Base-by-base conservation (phyloP, 1,139 yeast genomes). In the Pichia sp. region DNA sequence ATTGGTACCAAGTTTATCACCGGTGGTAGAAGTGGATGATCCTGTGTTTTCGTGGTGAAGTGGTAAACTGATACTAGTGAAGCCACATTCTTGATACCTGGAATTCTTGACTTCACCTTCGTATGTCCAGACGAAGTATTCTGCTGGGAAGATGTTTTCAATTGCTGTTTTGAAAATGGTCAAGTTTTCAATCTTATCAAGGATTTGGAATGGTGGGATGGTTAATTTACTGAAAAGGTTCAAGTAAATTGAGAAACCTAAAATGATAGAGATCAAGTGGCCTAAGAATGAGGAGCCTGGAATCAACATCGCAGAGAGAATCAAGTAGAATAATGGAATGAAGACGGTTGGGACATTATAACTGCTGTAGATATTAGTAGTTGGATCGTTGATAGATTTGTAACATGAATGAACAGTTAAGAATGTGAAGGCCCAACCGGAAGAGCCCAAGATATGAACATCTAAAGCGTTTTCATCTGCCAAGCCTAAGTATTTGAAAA, bases 361-460 rank as follows among this genome's bases (percentile, higher is more conserved):
- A 14, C 44, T 27, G 14, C 36, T 39, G 33, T 37, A 52, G 3
- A 53, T 11, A n/a, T 58, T 59, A 19, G 67, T 65, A 8, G 72
- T 66, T 21, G 91, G 88, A 35, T 69, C 68, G 36, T 68, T 61
- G 28, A 67, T 65, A 47, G 81, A 79, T 60, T 83, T 90, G 54
- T 78, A 73, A 58, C 77, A 79, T 11, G 87, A 80, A 57, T 70
- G 78, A 66, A 76, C 86, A 6, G 84, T 81, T 54, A 82, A 60
- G 57, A 91, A 76, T 48, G 90, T 77, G 63, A 90, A 89, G 28
- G 80, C 80, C 77, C 93, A 78, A 3, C 88, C 96, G 42, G 91
- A 76, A 37, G 86, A 73, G 1, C 94, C 94, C 35, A 81, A 67
- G 8, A 83, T 84, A 20, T 75, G 69, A 2, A 74, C 68, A 14